phyloP scores from a whole-genome alignment of 75 land plant species.

The Gnetum montanum region DNA sequence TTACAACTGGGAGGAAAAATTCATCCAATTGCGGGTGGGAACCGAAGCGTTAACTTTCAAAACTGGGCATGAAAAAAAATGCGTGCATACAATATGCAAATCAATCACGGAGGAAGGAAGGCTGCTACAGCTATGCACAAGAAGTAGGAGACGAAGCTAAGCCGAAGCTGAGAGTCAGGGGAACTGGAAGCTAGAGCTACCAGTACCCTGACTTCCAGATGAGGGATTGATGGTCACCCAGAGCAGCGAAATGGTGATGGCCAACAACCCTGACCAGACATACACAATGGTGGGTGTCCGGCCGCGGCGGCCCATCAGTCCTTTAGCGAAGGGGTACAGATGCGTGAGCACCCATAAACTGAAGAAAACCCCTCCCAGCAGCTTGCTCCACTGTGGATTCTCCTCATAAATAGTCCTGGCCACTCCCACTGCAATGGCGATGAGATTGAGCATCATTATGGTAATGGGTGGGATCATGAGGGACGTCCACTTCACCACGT shows the following conservation, averaged over 20 bases:
- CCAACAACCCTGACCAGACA: conserved; percentile 72
- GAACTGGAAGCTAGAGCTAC: conserved; percentile 34
- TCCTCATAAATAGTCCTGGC: conserved; percentile 53
- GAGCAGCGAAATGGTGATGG: conserved; percentile 65
- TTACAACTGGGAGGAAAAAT: too few species aligned
- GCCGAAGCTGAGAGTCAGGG: conserved; percentile 23
- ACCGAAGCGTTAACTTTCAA: too few species aligned
- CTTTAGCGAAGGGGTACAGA: conserved; percentile 66
- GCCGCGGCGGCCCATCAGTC: conserved; percentile 67
- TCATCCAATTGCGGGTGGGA: too few species aligned
- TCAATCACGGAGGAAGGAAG: too few species aligned
- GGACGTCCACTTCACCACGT: conserved; percentile 72
- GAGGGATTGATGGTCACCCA: conserved; percentile 59
- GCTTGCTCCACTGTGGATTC: conserved; percentile 59
- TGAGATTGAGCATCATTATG: conserved; percentile 59
- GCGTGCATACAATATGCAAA: too few species aligned
- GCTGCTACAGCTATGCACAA: too few species aligned
- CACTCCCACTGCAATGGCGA: conserved; percentile 63
- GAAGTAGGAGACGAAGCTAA: too few species aligned
- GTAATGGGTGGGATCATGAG: conserved; percentile 78
- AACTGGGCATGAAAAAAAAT: too few species aligned
- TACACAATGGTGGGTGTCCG: conserved; percentile 69
- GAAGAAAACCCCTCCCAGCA: conserved; percentile 57
- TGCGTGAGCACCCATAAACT: conserved; percentile 62
- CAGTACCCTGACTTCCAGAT: conserved; percentile 17